Evolutionary conservation across 805 yeast genomes (phyloP).

Genomic region (Saturnispora bothae): DNA sequence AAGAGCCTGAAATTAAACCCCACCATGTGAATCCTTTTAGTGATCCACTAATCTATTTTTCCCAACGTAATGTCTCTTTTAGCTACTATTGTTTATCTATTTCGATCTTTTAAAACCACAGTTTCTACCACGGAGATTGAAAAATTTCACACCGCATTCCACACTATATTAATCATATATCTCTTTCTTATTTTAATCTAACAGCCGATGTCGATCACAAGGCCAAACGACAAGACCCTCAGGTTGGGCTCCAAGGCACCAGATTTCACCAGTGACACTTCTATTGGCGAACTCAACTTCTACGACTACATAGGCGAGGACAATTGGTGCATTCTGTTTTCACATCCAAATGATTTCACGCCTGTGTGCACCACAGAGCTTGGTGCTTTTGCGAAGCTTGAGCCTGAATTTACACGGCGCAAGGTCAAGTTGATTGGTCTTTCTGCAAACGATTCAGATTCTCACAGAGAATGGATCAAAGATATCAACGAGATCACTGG

Average conservation of each 20-base stretch:
- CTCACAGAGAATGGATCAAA: conserved; percentile 59
- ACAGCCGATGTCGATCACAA: conserved; percentile 34
- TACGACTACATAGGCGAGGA: conserved; percentile 11
- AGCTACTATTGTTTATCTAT: too few species aligned
- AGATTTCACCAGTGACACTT: conserved; percentile 52
- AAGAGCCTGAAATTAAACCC: too few species aligned
- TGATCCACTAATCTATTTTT: too few species aligned
- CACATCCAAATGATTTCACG: conserved; percentile 72
- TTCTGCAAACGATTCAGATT: conserved; percentile 51
- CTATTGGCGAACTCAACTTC: conserved; percentile 19
- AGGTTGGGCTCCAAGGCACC: conserved; percentile 59
- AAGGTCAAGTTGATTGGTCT: conserved; percentile 59
- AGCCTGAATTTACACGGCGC: conserved; percentile 58
- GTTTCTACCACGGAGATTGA: too few species aligned
- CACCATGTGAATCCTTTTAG: too few species aligned
- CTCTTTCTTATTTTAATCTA: too few species aligned
- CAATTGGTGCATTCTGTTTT: conserved; percentile 33
- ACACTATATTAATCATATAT: background rate
- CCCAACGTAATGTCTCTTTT: too few species aligned
- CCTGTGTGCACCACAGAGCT: conserved; percentile 74
- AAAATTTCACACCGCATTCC: too few species aligned
- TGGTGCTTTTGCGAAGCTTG: conserved; percentile 64
- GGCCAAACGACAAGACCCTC: conserved; percentile 30
- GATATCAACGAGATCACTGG: conserved; percentile 65
- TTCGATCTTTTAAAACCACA: too few species aligned